phyloP scores from a whole-genome alignment of 1,284 basidiomycete species.

The Papiliotrema laurentii region DNA sequence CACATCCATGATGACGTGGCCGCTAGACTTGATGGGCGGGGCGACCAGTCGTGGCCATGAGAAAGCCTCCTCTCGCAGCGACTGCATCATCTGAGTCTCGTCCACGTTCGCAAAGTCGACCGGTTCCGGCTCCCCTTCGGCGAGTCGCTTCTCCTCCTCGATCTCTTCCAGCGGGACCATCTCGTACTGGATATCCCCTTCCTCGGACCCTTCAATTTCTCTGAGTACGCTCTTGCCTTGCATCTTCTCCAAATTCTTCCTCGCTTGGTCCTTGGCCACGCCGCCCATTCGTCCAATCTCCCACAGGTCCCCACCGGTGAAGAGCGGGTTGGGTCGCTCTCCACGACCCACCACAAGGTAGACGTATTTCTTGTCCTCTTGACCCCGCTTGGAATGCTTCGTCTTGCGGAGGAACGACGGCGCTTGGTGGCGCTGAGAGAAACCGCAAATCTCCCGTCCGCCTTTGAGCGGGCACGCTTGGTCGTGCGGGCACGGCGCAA shows the following conservation, averaged over 20 bases:
- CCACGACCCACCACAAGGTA: slow-evolving; percentile 88
- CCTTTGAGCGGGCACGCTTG: slow-evolving; percentile 67
- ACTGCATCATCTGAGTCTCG: slow-evolving; percentile 9
- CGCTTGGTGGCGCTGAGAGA: slow-evolving; percentile 79
- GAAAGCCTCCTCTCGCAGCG: slow-evolving; percentile 54
- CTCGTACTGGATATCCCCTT: slow-evolving; percentile 13
- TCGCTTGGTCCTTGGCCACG: slow-evolving; percentile 33
- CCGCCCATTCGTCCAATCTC: slow-evolving; percentile 16
- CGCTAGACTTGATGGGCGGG: slow-evolving; percentile 83
- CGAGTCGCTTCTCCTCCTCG: neutral
- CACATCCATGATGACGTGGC: slow-evolving; percentile 87
- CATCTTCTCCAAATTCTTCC: slow-evolving; percentile 17
- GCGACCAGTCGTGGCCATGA: slow-evolving; percentile 87
- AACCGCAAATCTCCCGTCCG: slow-evolving; percentile 62
- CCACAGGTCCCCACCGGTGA: slow-evolving; percentile 12
- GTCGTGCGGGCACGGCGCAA: slow-evolving; percentile 83
- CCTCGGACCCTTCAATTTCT: slow-evolving; percentile 37
- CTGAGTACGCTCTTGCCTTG: slow-evolving; percentile 24
- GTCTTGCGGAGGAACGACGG: slow-evolving; percentile 80
- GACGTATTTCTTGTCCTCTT: slow-evolving; percentile 82
- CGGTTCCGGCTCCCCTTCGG: neutral
- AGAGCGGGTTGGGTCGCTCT: slow-evolving; percentile 53
- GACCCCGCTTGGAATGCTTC: slow-evolving; percentile 74
- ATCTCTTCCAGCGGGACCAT: slow-evolving; percentile 14
- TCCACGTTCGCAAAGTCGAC: slow-evolving; percentile 4